Evolutionary conservation across 2,329 filamentous ascomycete genomes (phyloP), one percentile per base, ranked within the genome.

Genomic region (Xylaria sp.): DNA sequence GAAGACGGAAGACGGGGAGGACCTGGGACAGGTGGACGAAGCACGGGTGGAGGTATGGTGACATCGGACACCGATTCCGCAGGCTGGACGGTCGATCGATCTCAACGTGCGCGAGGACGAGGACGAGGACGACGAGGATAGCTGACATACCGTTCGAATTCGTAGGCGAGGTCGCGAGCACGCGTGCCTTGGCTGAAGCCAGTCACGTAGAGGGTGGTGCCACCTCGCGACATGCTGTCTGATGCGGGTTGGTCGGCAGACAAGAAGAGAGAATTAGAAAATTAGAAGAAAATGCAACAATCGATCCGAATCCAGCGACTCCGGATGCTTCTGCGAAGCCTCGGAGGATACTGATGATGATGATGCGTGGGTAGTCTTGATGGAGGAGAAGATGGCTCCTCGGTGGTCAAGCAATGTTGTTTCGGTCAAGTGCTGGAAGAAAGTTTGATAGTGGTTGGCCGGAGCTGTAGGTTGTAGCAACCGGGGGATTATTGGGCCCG

Each of bases 91-190:
- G 80, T 77, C 79, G 78, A 77, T 78, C 79, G 79, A 79, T 82
- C 79, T 81, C 79, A 83, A 83, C 82, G 84, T 82, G 79, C 64
- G 70, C 67, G 81, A 81, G 81, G 82, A 81, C 57, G 68, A 67
- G 69, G 70, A 59, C 61, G 67, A 71, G 65, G 69, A 70, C 69
- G 71, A 73, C 71, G 71, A 73, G 69, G 69, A 73, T 84, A 83
- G 85, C 83, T 87, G 88, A 97, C 94, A 90, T 97, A 97, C 93
- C 95, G 94, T 94, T 98, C 95, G 92, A 98, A 98, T 88, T 98
- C 95, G 92, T 97, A 97, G 87, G 95, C 94, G 83, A 98, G 93
- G 88, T 99, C 94, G 90, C 96, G 93, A 83, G 96, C 94, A 87
- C 96, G 93, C 83, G 95, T 97, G 83, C 95, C 94, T 84, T 97